Percentiles rank a stretch among this genome's conserved stretches.
Conservation (phyloP, 345 rosid species). For the Hypericum androsaemum region DNA sequence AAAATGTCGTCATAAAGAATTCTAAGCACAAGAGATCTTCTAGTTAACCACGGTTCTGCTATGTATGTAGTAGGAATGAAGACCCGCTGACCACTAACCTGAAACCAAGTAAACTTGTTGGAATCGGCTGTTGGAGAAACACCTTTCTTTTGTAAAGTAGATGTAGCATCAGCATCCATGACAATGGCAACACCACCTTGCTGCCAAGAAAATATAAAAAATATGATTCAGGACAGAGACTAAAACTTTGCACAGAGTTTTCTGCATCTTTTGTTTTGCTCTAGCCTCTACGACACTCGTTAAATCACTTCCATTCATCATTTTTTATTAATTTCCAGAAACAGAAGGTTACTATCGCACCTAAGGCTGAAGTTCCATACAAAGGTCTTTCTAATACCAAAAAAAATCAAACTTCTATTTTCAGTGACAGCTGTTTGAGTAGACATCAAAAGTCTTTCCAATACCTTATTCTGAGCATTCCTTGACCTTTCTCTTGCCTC, state of each 20-base stretch:
- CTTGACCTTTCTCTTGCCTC: slow-evolving; percentile 94
- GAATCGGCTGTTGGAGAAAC: slow-evolving; percentile 65
- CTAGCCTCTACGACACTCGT: no score
- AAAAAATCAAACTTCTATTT: not conserved
- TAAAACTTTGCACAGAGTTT: no score
- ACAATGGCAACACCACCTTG: slow-evolving; percentile 80
- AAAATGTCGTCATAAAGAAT: no score
- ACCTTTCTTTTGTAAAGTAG: slow-evolving; percentile 63
- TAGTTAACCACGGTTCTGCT: no score
- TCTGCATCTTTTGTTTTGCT: no score
- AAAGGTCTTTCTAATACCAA: not conserved
- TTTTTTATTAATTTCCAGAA: no score
- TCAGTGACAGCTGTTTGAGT: not conserved
- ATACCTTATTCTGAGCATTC: slow-evolving; percentile 78
- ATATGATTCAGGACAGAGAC: no score
- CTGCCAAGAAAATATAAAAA: slow-evolving; percentile 29
- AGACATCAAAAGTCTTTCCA: not conserved
- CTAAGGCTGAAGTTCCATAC: not conserved
- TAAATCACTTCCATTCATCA: no score
- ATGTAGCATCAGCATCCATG: slow-evolving; percentile 94
- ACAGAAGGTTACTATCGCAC: slow-evolving; percentile 1
- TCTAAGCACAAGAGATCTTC: no score
- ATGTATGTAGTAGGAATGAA: no score
- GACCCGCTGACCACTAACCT: slow-evolving; percentile 22
- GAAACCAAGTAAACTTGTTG: slow-evolving; percentile 64